A percentile compares a stretch with the other conserved stretches of the same genome.
Evolutionary conservation across 2,329 filamentous ascomycete genomes (phyloP).

Genomic region (Pseudogymnoascus sp.): DNA sequence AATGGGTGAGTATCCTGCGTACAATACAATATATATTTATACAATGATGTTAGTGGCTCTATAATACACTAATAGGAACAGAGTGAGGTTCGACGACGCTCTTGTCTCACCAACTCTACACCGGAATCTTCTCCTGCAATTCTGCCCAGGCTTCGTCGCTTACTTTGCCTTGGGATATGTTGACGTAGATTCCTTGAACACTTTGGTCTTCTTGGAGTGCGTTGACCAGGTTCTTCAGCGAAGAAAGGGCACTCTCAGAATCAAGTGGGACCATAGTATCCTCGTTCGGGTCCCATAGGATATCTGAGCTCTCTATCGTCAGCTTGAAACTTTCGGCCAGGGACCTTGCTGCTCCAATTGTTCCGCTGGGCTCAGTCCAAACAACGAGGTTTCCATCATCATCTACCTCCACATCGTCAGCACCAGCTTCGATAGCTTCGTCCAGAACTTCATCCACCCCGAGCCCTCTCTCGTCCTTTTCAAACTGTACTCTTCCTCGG

Average conservation of each 20-base stretch:
- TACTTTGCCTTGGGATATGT: slow-evolving; percentile 49
- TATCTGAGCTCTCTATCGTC: slow-evolving; percentile 67
- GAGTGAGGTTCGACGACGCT: background rate
- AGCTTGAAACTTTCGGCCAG: slow-evolving; percentile 59
- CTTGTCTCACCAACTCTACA: slow-evolving; percentile 17
- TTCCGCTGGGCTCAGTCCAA: slow-evolving; percentile 61
- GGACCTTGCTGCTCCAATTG: slow-evolving; percentile 56
- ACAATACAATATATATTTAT: background rate
- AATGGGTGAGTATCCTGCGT: background rate
- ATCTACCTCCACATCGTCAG: slow-evolving; percentile 64
- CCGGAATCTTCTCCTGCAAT: slow-evolving; percentile 48
- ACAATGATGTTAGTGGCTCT: slow-evolving; percentile 1
- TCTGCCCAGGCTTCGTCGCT: slow-evolving; percentile 49
- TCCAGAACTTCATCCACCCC: slow-evolving; percentile 67
- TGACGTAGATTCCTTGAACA: slow-evolving; percentile 75
- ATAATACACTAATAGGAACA: background rate
- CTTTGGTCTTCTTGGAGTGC: slow-evolving; percentile 61
- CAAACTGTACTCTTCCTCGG: slow-evolving; percentile 68
- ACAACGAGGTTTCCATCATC: slow-evolving; percentile 65
- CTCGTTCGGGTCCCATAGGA: slow-evolving; percentile 77
- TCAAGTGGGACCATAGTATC: slow-evolving; percentile 66
- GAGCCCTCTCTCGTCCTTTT: slow-evolving; percentile 44
- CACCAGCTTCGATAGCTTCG: slow-evolving; percentile 77
- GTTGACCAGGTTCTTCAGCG: slow-evolving; percentile 54
- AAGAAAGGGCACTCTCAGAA: slow-evolving; percentile 47